Evolutionary conservation across 2,329 filamentous ascomycete genomes (phyloP).

Genomic region (Sarocladium kiliense): DNA sequence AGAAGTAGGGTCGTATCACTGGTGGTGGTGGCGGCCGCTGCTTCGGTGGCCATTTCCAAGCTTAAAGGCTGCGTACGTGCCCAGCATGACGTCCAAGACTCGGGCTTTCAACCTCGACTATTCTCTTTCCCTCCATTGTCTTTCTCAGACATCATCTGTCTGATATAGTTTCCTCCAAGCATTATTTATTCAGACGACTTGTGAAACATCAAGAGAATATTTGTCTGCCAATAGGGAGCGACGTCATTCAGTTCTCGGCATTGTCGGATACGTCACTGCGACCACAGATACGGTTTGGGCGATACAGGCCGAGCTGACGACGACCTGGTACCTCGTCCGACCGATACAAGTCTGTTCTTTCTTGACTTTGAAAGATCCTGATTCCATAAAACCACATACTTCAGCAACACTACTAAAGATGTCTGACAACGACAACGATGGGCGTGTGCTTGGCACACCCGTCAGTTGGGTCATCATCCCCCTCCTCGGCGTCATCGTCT

Average conservation of each 20-base stretch:
- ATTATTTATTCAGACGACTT: background rate
- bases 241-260: background rate
- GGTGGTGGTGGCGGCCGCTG: background rate
- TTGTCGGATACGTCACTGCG: conserved; percentile 1
- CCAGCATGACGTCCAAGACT: conserved; percentile 6
- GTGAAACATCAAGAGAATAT: background rate
- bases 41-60: background rate
- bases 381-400: background rate
- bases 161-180: background rate
- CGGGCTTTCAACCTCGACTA: background rate
- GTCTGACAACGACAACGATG: conserved; percentile 6
- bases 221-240: background rate
- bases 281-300: background rate
- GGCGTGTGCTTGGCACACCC: conserved; percentile 23
- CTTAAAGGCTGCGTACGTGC: background rate
- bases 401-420: background rate
- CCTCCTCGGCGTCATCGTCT: conserved; percentile 37
- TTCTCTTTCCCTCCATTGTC: background rate
- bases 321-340: background rate
- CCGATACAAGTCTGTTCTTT: background rate
- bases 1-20: background rate
- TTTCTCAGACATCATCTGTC: background rate
- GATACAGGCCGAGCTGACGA: background rate
- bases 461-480: conserved; percentile 53
- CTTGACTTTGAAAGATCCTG: background rate